These are phyloP conservation scores for Penicillium fimorum DNA, from an alignment of 495 filamentous ascomycete genomes.

Conservation along the genomic window DNA sequence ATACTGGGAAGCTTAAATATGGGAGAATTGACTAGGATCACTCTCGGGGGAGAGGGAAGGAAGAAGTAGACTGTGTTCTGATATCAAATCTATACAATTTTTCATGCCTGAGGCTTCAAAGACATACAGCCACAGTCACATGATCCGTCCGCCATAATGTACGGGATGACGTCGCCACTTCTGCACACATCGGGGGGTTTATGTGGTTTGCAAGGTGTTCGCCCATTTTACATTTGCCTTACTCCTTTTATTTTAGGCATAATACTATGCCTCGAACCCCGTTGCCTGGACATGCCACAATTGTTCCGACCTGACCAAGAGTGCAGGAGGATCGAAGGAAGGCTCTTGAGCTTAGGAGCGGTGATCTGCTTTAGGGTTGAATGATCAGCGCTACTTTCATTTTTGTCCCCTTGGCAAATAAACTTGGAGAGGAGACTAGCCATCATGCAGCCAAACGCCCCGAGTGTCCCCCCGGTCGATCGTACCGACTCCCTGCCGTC, in stretches of 20 bases:
- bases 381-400: neutral
- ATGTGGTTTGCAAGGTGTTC: neutral
- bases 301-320: slow-evolving; percentile 22
- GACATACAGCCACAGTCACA: neutral
- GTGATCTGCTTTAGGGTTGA: slow-evolving; percentile 8
- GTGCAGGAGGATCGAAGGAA: slow-evolving; percentile 29
- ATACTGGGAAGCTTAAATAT: too few species aligned
- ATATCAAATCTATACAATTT: neutral
- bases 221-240: neutral
- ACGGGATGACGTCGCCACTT: slow-evolving; percentile 27
- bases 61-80: neutral
- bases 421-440: slow-evolving; percentile 6
- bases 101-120: neutral
- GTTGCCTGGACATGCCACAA: slow-evolving; percentile 27
- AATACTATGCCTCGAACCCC: slow-evolving; percentile 14
- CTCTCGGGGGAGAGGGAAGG: neutral
- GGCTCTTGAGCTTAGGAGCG: slow-evolving; percentile 24
- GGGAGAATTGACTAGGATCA: too few species aligned
- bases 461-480: slow-evolving; percentile 18
- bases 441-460: slow-evolving; percentile 27
- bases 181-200: slow-evolving; percentile 11
- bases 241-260: neutral
- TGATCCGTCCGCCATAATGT: slow-evolving; percentile 16
- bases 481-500: slow-evolving; percentile 27
- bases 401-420: slow-evolving; percentile 4